These are phyloP conservation scores for Rhodotorula toruloides DNA, from an alignment of 768 basidiomycete genomes.

Conservation along the genomic window DNA sequence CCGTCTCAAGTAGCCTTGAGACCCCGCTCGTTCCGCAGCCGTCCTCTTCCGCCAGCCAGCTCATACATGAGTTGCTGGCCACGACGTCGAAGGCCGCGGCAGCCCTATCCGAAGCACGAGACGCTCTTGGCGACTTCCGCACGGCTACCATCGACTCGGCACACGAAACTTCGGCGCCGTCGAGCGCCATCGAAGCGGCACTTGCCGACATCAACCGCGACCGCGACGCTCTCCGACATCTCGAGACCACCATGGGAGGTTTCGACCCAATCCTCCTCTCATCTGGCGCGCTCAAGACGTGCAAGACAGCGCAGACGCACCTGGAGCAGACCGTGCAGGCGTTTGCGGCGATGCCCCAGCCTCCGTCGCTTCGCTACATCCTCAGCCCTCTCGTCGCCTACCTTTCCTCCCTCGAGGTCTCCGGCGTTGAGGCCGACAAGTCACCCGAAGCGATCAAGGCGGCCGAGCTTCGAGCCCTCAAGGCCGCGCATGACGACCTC, in stretches of 20 bases:
- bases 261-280: constrained; percentile 18
- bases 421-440: neutral
- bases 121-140: constrained; percentile 22
- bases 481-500: constrained; percentile 50
- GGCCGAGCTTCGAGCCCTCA: constrained; percentile 5
- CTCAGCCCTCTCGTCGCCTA: constrained; percentile 11
- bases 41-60: neutral
- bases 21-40: neutral
- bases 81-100: constrained; percentile 9
- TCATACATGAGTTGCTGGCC: constrained; percentile 5
- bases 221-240: constrained; percentile 18
- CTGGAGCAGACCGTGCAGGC: constrained; percentile 1
- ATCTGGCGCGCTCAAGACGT: constrained; percentile 6
- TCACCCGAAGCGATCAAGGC: accelerated
- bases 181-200: neutral
- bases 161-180: neutral
- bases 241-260: neutral
- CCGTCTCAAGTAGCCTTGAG: constrained; percentile 19
- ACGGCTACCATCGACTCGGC: constrained; percentile 5
- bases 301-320: neutral
- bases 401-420: constrained; percentile 4
- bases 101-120: constrained; percentile 23
- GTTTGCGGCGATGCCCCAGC: neutral
- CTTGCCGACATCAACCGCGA: constrained; percentile 5
- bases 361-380: constrained; percentile 23